phyloP scores from a whole-genome alignment of 1,139 yeast genomes.

The Wickerhamomyces sp. region DNA sequence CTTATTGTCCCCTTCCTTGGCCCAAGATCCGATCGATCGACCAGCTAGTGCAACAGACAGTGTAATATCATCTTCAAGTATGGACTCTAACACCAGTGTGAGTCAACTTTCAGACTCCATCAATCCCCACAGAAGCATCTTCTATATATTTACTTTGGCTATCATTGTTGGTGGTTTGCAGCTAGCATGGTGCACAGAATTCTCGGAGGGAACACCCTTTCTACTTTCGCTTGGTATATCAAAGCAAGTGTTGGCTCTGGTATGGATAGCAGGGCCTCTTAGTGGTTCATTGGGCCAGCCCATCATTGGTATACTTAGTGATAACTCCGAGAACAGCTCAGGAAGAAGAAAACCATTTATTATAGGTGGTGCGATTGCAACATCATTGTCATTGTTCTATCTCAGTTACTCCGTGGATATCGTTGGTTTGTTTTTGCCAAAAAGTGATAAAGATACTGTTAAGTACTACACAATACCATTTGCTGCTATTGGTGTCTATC shows the following conservation, averaged over 20 bases:
- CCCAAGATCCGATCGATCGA: too few species aligned
- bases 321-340: conserved; percentile 35
- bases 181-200: conserved; percentile 50
- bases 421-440: conserved; percentile 24
- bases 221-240: conserved; percentile 48
- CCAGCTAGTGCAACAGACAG: too few species aligned
- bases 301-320: conserved; percentile 49
- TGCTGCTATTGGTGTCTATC: conserved; percentile 45
- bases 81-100: conserved; percentile 10
- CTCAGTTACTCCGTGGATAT: conserved; percentile 45
- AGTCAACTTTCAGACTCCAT: conserved; percentile 16
- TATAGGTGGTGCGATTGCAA: conserved; percentile 44
- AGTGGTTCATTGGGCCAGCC: conserved; percentile 60
- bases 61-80: conserved; percentile 4
- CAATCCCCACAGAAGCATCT: conserved; percentile 37
- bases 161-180: conserved; percentile 46
- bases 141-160: conserved; percentile 40
- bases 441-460: conserved; percentile 17
- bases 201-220: conserved; percentile 49
- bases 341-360: conserved; percentile 56
- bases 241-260: conserved; percentile 44
- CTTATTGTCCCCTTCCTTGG: too few species aligned
- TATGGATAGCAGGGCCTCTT: conserved; percentile 61
- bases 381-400: conserved; percentile 36
- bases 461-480: conserved; percentile 32